phyloP scores from a whole-genome alignment of 192 early-diverging fungal genomes.

The Pilobolus umbonatus region DNA sequence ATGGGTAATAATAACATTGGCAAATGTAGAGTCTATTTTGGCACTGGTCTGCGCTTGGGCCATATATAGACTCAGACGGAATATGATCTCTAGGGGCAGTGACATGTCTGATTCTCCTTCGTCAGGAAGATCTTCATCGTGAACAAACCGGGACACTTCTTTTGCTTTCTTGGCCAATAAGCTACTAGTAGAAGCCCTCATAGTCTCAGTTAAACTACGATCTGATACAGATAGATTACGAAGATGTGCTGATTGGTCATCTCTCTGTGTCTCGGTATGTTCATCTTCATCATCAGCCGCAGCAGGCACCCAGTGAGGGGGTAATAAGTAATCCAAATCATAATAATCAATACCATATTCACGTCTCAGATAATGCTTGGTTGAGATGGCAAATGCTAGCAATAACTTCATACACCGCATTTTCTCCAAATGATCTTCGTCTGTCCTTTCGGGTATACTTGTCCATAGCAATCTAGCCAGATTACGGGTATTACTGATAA shows the following conservation, averaged over 20 bases:
- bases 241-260: too few species aligned
- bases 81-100: conserved; percentile 44
- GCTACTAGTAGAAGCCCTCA: too few species aligned
- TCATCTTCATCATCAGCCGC: conserved; percentile 33
- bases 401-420: conserved; percentile 52
- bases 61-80: conserved; percentile 46
- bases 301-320: conserved; percentile 45
- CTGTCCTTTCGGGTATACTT: conserved; percentile 43
- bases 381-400: conserved; percentile 48
- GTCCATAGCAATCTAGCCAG: conserved; percentile 68
- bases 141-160: conserved; percentile 8
- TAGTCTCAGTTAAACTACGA: too few species aligned
- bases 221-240: too few species aligned
- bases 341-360: conserved; percentile 57
- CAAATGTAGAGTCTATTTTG: conserved; percentile 48
- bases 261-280: conserved; percentile 27
- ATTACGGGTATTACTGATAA: conserved; percentile 63
- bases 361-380: conserved; percentile 55
- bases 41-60: conserved; percentile 40
- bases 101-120: conserved; percentile 42
- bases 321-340: conserved; percentile 54
- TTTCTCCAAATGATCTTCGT: conserved; percentile 48
- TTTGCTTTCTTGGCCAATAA: too few species aligned
- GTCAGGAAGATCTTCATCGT: conserved; percentile 36
- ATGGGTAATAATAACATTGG: conserved; percentile 41